A percentile compares a stretch with the other conserved stretches of the same genome.
These are phyloP conservation scores for Boletus patriciae DNA, from an alignment of 768 basidiomycete genomes.

Conservation along the genomic window DNA sequence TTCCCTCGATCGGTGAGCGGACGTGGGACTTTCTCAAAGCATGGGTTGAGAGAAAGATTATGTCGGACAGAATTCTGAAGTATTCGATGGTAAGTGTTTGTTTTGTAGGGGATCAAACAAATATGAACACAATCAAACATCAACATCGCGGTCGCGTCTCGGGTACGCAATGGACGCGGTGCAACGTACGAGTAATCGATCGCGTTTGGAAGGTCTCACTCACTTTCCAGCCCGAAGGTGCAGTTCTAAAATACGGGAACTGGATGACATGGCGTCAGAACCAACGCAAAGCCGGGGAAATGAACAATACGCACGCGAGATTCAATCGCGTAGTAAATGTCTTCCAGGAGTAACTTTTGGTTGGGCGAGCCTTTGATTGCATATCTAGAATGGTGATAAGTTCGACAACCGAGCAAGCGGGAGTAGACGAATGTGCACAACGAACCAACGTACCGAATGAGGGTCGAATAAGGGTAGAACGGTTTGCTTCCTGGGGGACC, in stretches of 20 bases:
- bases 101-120: constrained; percentile 47
- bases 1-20: constrained; percentile 89
- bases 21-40: constrained; percentile 89
- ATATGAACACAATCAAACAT: constrained; percentile 59
- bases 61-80: constrained; percentile 85
- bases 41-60: constrained; percentile 87
- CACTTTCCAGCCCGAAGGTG: constrained; percentile 92
- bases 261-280: constrained; percentile 32
- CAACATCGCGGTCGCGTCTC: constrained; percentile 60
- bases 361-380: constrained; percentile 91
- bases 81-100: constrained; percentile 23
- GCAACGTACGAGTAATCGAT: background rate
- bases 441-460: constrained; percentile 67
- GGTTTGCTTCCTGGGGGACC: constrained; percentile 88
- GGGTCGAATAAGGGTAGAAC: constrained; percentile 88
- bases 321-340: constrained; percentile 91
- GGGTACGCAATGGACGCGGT: constrained; percentile 8
- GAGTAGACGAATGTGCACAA: background rate
- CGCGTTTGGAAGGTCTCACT: constrained; percentile 29
- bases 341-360: constrained; percentile 80
- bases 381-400: constrained; percentile 50
- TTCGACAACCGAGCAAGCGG: background rate
- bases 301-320: constrained; percentile 60
- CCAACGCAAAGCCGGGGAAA: background rate
- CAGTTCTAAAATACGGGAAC: constrained; percentile 88